Evolutionary conservation across 2,329 filamentous ascomycete species (phyloP), one percentile per base, ranked within the genome.

Genomic region (Tolypocladium inflatum): DNA sequence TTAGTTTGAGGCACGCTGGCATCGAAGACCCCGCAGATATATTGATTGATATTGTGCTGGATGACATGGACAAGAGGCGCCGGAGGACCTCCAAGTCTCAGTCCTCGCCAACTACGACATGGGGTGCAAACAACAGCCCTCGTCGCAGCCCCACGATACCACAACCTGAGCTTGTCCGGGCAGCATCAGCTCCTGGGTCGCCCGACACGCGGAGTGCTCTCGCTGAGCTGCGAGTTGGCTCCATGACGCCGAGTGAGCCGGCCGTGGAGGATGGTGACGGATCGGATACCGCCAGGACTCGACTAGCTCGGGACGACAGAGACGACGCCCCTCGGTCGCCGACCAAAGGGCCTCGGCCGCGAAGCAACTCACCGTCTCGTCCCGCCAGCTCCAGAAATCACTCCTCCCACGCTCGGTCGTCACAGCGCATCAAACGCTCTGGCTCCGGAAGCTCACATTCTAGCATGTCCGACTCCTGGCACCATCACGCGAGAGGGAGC

Each of bases 401-500:
- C 42, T 85, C 87, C 3, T 77, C 84, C 42, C 86, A 90, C 63
- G 76, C 80, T 54, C 85, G 90, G 57, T 83, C 82, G 33, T 82
- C 84, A 1, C 82, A 90, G 64, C 91, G 93, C 63, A 85, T 95
- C 60, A 86, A 88, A 63, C 85, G 94, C 58, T 96, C 93, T 3
- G 89, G 89, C 17, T 97, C 94, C 37, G 91, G 90, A 54, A 97
- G 94, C 73, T 97, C 93, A 1, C 89, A 94, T 67, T 97, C 93
- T 1, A 87, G 84, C 67, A 73, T 86, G 55, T 87, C 84, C 2
- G 84, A 87, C 61, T 84, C 82, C 5, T 76, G 83, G 83, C 76
- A 83, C 60, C 79, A 84, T 54, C 74, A 74, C 50, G 87, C 74
- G 73, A 65, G 87, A 75, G 85, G 87, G 53, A 95, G 91, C 73